Evolutionary conservation across 1,284 basidiomycete genomes (phyloP).

Genomic region (Garcileccinum viscosum): DNA sequence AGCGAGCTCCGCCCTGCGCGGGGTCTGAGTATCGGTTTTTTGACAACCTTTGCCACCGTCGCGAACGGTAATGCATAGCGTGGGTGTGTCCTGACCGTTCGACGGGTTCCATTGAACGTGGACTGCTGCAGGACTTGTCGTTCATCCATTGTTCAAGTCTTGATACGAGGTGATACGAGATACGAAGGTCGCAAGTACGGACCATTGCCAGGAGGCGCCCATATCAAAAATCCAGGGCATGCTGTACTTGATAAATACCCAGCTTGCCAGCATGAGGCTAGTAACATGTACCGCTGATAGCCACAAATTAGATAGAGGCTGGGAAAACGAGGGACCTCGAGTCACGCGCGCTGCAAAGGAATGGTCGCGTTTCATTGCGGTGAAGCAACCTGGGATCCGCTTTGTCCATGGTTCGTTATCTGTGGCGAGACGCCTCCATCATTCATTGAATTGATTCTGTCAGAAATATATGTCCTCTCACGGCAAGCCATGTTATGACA

Average conservation of each 20-base stretch:
- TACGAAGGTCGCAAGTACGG: constrained; percentile 4
- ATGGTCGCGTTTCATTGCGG: constrained; percentile 7
- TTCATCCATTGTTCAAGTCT: background rate
- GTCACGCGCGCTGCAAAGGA: constrained; percentile 15
- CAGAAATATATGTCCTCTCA: constrained; percentile 12
- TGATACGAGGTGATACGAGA: constrained; percentile 5
- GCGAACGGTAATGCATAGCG: constrained; percentile 1
- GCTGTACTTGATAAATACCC: constrained; percentile 27
- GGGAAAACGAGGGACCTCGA: constrained; percentile 6
- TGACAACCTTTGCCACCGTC: constrained; percentile 5
- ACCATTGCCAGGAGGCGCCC: constrained; percentile 5
- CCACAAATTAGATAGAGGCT: constrained; percentile 11
- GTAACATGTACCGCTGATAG: background rate
- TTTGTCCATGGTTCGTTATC: constrained; percentile 18
- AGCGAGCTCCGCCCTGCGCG: constrained; percentile 12
- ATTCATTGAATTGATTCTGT: constrained; percentile 20
- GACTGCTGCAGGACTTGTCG: constrained; percentile 8
- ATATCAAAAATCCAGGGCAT: constrained; percentile 12
- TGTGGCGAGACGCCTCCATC: constrained; percentile 24
- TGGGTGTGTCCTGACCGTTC: background rate
- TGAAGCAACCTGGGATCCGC: constrained; percentile 5
- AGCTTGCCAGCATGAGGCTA: constrained; percentile 1
- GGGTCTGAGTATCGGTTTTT: constrained; percentile 12
- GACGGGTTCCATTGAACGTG: constrained; percentile 4
- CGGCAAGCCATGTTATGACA: background rate